A percentile compares a stretch with the other conserved stretches of the same genome.
phyloP scores from a whole-genome alignment of 2,329 filamentous ascomycete species.

The Lachnellula occidentalis region DNA sequence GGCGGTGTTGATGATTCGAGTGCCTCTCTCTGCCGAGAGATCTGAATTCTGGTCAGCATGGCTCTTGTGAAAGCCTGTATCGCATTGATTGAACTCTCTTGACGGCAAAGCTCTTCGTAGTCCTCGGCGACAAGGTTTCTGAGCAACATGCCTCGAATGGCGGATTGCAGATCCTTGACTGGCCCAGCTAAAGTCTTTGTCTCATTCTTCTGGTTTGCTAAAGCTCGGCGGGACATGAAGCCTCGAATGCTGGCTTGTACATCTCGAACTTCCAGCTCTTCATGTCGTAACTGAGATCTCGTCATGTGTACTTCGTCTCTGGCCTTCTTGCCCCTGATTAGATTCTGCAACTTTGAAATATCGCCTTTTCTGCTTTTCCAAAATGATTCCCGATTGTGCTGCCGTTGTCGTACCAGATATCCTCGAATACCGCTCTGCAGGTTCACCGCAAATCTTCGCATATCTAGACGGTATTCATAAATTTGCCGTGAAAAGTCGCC shows the following conservation, averaged over 20 bases:
- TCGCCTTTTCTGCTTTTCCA: slow-evolving; percentile 67
- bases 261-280: slow-evolving; percentile 57
- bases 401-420: slow-evolving; percentile 62
- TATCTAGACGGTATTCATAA: slow-evolving; percentile 72
- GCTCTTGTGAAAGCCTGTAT: slow-evolving; percentile 65
- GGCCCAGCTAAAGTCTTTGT: slow-evolving; percentile 46
- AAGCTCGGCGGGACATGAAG: slow-evolving; percentile 55
- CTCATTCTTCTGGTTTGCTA: slow-evolving; percentile 51
- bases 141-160: slow-evolving; percentile 56
- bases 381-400: slow-evolving; percentile 57
- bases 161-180: slow-evolving; percentile 58
- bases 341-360: slow-evolving; percentile 74
- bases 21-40: slow-evolving; percentile 45
- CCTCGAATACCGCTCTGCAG: slow-evolving; percentile 78
- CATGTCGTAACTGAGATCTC: slow-evolving; percentile 54
- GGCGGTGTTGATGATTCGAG: slow-evolving; percentile 45
- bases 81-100: slow-evolving; percentile 45
- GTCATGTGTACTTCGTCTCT: slow-evolving; percentile 52
- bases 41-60: slow-evolving; percentile 50
- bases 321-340: slow-evolving; percentile 65
- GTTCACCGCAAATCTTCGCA: slow-evolving; percentile 72
- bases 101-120: slow-evolving; percentile 45
- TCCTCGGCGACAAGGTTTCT: slow-evolving; percentile 50
- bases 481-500: slow-evolving; percentile 86
- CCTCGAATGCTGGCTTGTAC: slow-evolving; percentile 64